Base-by-base conservation (phyloP, 2,329 filamentous ascomycete species). In the Beauveria sp. region DNA sequence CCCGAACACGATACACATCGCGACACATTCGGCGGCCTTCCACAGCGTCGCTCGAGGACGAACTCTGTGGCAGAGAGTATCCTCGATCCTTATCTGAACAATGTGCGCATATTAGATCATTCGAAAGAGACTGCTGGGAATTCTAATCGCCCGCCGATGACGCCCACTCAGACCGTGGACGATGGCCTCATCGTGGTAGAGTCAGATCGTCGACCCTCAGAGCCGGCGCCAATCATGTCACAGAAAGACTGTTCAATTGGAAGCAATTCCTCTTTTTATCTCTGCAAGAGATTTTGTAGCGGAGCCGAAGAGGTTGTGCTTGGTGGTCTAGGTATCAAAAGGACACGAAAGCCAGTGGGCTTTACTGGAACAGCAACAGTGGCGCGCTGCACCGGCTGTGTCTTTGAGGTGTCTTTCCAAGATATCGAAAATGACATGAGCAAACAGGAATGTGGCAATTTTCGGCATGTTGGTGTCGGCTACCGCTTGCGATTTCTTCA, bases 401-500 rank as follows among this genome's bases (percentile, higher is more conserved):
- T 80, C 38, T 85, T 78, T 60, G 82, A 85, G 67, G 75, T 83
- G 14, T 78, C 83, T 60, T 83, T 78, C 68, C 74, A 74, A 26
- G 73, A 79, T 4, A 75, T 85, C n/a, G 79, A 85, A 66, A 69
- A 74, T 28, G 82, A 85, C 65, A 66, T 80, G 8, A 78, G 79
- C 40, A 77, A 77, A 46, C 71, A 78, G 40, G 79, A 78, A 30
- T 71, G 73, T 10, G 81, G 77, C 3, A 84, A 79, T 64, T 79
- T 79, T 59, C 73, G 73, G 10, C 75, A 78, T 14, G 74, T 73
- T 46, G 74, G 73, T 7, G 74, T 85, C 50, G 73, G 74, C 6
- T 85, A 81, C 66, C 79, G 82, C 8, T 66, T 83, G 2, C 79
- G 82, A 1, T 80, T 85, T 63, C 75, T 85, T 5, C 80, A 81